Evolutionary conservation across 768 basidiomycete species (phyloP).

Genomic region (Suillus plorans): DNA sequence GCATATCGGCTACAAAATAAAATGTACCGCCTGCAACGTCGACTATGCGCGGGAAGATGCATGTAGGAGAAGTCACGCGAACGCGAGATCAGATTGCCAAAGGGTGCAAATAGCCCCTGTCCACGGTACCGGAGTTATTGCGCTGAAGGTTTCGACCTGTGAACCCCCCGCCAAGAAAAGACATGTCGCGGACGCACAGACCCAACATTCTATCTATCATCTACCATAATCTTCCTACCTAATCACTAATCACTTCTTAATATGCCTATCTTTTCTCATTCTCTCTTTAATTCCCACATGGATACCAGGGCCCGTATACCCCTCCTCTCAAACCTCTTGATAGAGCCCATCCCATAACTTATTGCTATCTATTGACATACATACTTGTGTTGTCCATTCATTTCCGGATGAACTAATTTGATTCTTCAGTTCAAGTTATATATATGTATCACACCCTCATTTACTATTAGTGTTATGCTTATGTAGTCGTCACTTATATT

Average conservation of each 20-base stretch:
- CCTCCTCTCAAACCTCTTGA: not conserved
- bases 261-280: not conserved
- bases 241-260: not conserved
- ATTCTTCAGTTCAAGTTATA: not conserved
- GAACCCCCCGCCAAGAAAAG: constrained; percentile 29
- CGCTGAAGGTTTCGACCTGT: constrained; percentile 24
- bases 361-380: not conserved
- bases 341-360: not conserved
- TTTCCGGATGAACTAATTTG: not conserved
- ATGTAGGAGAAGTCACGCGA: constrained; percentile 32
- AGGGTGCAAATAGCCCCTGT: not conserved
- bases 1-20: constrained; percentile 30
- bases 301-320: not conserved
- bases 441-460: not conserved
- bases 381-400: not conserved
- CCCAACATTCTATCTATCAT: not conserved
- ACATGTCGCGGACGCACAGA: constrained; percentile 23
- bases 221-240: not conserved
- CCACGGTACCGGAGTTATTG: constrained; percentile 17
- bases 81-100: constrained; percentile 24
- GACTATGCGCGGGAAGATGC: constrained; percentile 34
- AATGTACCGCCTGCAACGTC: constrained; percentile 29
- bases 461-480: not conserved
- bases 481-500: not conserved
- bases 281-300: not conserved